Base-by-base conservation (phyloP, 768 basidiomycete species). In the Lactifluus piperatus region DNA sequence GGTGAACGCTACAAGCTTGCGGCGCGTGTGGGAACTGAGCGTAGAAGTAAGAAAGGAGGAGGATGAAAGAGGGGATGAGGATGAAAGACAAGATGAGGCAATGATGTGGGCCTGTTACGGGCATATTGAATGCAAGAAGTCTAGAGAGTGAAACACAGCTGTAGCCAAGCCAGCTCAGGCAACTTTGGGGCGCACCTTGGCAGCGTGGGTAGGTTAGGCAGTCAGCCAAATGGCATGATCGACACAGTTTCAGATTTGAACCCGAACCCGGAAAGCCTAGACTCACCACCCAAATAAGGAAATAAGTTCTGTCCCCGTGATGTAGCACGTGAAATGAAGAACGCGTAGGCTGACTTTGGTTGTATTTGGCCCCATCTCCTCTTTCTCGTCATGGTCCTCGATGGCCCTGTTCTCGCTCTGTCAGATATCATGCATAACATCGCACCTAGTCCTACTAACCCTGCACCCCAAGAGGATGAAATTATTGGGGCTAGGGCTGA, bases 11-110 rank as follows among this genome's bases (percentile, higher is more conserved):
- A 3, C 81, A 71, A 0, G 79, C 72, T 27, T 72, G 71, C 0
- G 84, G 85, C 0, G 83, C 79, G 54, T 75, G 73, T 2, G 88
- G 87, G 66, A 89, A 89, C 0, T 79, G 77, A 8, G 84, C 77
- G 62, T 87, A 71, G 65, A 88, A 72, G 68, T 86, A 88, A 3
- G 77, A 71, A 4, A 77, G 73, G 51, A 77, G 73, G 52, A 88
- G 73, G 46, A 87, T 73, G 27, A 86, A 68, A 16, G 85, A 80
- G 0, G 84, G 82, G 5, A 88, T 67, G 14, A 84, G 68, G 57
- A 88, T 73, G 32, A 89, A 75, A 2, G 80, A 74, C 30, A 82
- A 73, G 0, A 81, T 77, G 56, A 84, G 67, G 67, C 71, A 71
- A 27, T 70, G 71, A 62, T 69, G 66, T 49, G 68, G 60, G 32